Evolutionary conservation across 352 stramenopile species (phyloP).

Genomic region (Saprolegnia parasitica): DNA sequence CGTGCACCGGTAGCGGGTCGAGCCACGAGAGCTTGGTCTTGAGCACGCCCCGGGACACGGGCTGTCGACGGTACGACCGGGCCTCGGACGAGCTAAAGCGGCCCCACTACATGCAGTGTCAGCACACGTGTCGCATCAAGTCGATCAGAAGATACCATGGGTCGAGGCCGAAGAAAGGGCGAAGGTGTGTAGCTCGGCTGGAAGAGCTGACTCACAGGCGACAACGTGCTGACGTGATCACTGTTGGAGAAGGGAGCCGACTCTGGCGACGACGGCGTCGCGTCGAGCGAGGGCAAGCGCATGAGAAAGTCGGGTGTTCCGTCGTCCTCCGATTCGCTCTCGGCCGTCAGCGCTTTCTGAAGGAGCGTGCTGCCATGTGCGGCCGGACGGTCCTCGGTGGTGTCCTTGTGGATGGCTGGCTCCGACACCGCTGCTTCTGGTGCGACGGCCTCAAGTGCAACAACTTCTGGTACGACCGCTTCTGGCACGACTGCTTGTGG

Average conservation of each 20-base stretch:
- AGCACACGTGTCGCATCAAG: neutral
- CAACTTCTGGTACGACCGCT: too few species aligned
- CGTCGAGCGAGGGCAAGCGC: neutral
- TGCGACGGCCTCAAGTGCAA: too few species aligned
- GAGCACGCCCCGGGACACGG: neutral
- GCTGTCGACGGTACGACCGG: neutral
- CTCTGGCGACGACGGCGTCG: neutral
- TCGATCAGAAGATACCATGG: neutral
- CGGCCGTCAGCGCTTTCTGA: neutral
- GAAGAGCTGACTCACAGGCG: neutral
- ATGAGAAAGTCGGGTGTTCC: neutral
- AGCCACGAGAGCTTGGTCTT: conserved; percentile 10
- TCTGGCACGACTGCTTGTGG: neutral
- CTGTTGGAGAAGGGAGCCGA: neutral
- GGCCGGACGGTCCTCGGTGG: too few species aligned
- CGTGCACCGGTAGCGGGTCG: conserved; percentile 7
- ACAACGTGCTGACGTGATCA: neutral
- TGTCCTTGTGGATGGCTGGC: too few species aligned
- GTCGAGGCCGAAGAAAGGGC: neutral
- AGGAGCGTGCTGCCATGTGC: too few species aligned
- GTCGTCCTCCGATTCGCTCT: neutral
- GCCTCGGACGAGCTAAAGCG: neutral
- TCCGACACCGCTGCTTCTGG: too few species aligned
- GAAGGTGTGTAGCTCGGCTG: neutral
- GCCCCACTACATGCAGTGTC: neutral